Conservation (phyloP, 176 grass and related monocot genomes). For the Oryza brachyantha region DNA sequence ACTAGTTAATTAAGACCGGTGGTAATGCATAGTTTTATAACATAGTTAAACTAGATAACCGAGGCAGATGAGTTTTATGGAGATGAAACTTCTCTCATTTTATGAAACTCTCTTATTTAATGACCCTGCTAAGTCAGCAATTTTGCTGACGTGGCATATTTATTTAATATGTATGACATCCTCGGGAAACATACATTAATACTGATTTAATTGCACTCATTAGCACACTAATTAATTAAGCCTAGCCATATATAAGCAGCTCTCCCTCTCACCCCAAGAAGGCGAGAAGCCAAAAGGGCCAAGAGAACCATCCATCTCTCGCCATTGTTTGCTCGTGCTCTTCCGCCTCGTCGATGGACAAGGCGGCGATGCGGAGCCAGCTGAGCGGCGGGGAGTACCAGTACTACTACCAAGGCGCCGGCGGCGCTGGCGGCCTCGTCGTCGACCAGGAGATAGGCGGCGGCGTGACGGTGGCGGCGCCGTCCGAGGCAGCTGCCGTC, state of each 20-base stretch:
- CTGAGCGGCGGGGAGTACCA: background rate
- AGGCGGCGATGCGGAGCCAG: background rate
- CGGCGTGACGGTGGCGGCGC: constrained; percentile 27
- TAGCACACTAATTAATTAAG: background rate
- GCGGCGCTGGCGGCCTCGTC: too few species aligned
- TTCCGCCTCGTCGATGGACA: background rate
- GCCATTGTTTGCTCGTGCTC: background rate
- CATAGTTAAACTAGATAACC: too few species aligned
- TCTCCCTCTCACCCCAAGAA: background rate
- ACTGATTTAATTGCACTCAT: background rate
- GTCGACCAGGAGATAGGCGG: background rate
- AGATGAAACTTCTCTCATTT: too few species aligned
- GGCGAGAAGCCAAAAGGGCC: background rate
- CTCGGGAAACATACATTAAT: too few species aligned
- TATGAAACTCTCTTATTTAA: too few species aligned
- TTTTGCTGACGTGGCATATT: too few species aligned
- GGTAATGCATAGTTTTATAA: too few species aligned
- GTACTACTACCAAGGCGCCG: background rate
- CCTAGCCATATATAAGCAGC: constrained; percentile 8
- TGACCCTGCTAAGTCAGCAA: too few species aligned
- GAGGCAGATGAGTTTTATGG: too few species aligned
- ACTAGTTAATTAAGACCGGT: background rate
- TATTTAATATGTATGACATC: too few species aligned
- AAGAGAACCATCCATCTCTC: background rate
- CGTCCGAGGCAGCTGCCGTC: background rate